A percentile compares a stretch with the other conserved stretches of the same genome.
phyloP scores from a whole-genome alignment of 805 yeast genomes.

The Candida awuae region DNA sequence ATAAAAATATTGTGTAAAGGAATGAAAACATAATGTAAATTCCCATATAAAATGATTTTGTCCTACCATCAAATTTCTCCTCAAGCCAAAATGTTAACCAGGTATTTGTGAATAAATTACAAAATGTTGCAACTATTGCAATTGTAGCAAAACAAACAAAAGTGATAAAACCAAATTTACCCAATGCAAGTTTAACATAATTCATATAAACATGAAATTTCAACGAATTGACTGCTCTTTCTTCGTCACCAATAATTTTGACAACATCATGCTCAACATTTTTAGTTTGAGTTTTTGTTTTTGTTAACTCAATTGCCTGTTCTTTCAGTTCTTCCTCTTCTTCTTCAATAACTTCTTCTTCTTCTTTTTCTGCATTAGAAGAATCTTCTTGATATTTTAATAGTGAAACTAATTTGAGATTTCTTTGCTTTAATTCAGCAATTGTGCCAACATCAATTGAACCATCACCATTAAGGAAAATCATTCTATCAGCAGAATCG shows the following conservation, averaged over 20 bases:
- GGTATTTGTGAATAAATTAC: slow-evolving; percentile 52
- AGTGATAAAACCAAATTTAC: slow-evolving; percentile 31
- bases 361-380: slow-evolving; percentile 19
- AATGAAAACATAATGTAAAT: slow-evolving; percentile 56
- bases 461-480: slow-evolving; percentile 63
- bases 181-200: slow-evolving; percentile 51
- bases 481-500: slow-evolving; percentile 58
- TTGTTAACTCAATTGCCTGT: slow-evolving; percentile 12
- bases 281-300: slow-evolving; percentile 10
- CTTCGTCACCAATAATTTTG: slow-evolving; percentile 41
- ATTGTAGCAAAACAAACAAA: slow-evolving; percentile 22
- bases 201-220: slow-evolving; percentile 39
- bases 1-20: slow-evolving; percentile 37
- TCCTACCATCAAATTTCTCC: slow-evolving; percentile 37
- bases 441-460: slow-evolving; percentile 52
- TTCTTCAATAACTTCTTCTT: slow-evolving; percentile 16
- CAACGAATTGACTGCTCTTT: slow-evolving; percentile 50
- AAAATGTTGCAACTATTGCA: slow-evolving; percentile 37
- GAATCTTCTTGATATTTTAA: slow-evolving; percentile 33
- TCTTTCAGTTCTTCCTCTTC: slow-evolving; percentile 13
- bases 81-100: slow-evolving; percentile 84
- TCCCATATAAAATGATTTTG: slow-evolving; percentile 62
- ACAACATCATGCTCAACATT: slow-evolving; percentile 17
- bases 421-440: slow-evolving; percentile 40
- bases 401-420: slow-evolving; percentile 30